Evolutionary conservation across 352 stramenopile genomes (phyloP).

Genomic region (Globisporangium paddicum): DNA sequence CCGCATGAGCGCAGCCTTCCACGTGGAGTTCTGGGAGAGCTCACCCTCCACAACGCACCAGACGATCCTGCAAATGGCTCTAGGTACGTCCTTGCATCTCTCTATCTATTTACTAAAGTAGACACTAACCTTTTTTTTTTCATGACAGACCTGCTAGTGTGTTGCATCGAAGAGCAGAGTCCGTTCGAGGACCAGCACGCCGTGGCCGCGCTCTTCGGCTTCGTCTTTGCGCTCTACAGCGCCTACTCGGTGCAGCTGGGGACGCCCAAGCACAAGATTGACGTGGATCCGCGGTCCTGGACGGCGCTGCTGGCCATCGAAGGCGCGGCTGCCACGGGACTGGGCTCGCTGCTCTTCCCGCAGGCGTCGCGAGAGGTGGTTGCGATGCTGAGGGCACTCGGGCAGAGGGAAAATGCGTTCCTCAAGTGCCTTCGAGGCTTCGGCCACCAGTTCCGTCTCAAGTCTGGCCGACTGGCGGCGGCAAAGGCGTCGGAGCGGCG

Average conservation of each 20-base stretch:
- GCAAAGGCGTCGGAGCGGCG: background rate
- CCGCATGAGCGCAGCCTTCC: slow-evolving; percentile 53
- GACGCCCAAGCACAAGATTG: slow-evolving; percentile 57
- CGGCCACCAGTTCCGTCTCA: slow-evolving; percentile 11
- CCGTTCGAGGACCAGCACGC: slow-evolving; percentile 15
- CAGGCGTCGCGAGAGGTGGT: slow-evolving; percentile 30
- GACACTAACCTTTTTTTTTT: background rate
- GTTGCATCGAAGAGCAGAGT: slow-evolving; percentile 24
- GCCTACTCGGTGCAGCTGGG: slow-evolving; percentile 59
- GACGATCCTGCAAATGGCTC: slow-evolving; percentile 44
- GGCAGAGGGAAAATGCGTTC: slow-evolving; percentile 55
- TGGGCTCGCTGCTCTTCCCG: slow-evolving; percentile 19
- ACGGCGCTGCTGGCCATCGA: slow-evolving; percentile 34
- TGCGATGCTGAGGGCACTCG: slow-evolving; percentile 42
- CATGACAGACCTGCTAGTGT: slow-evolving; percentile 31
- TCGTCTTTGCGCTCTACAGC: slow-evolving; percentile 58
- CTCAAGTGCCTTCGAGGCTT: slow-evolving; percentile 54
- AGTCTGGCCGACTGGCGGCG: background rate
- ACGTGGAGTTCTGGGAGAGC: slow-evolving; percentile 78
- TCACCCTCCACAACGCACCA: slow-evolving; percentile 50
- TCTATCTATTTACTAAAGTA: no score
- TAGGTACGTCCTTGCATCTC: no score
- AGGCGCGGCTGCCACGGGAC: slow-evolving; percentile 18
- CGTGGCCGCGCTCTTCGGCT: slow-evolving; percentile 28
- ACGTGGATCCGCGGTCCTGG: slow-evolving; percentile 43